Evolutionary conservation across 176 grass and related monocot genomes (phyloP), one percentile per base, ranked within the genome.

Genomic region (Aegilops umbellulata): DNA sequence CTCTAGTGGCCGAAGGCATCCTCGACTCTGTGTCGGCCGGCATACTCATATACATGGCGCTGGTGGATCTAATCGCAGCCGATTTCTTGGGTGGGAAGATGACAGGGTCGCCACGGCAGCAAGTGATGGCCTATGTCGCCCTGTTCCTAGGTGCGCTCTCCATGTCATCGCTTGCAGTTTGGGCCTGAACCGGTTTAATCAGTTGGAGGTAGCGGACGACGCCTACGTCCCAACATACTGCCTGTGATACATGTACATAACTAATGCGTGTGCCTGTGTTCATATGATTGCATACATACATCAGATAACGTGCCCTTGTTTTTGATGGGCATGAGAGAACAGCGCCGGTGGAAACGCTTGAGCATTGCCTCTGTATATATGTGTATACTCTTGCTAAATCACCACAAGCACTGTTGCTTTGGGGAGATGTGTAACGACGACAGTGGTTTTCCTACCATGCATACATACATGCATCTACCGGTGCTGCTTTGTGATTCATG

Each of bases 11-110:
- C 35, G 94, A 94, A 76, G 97, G 97, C 19, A 69, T 98, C 62
- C 91, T 98, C 13, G 97, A 98, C 31, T 92, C 97, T 0, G 78
- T 90, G 26, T 98, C 97, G 4, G 94, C 97, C 0, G 97, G 97
- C 53, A 98, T 98, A 27, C 91, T 98, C 61, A 94, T 98, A 67
- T 98, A 98, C 88, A 95, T 94, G 97, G 89, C 90, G 0, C 87
- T 95, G 47, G 97, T 95, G 34, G 97, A 98, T 88, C 88, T 98
- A 76, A 95, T 98, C 6, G 97, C 97, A 0, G 90, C 92, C 0
- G 97, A 98, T 74, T 94, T 98, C 89, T 60, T 98, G 51, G 80
- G 88, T 46, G 85, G 71, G 6, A 90, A 85, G 34, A 92, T 94
- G 86, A 83, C 65, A 9, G 83, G 87, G 15, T 83, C 71, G 10